Conservation (phyloP, 2,329 filamentous ascomycete genomes). For the Acrodontium crateriforme region DNA sequence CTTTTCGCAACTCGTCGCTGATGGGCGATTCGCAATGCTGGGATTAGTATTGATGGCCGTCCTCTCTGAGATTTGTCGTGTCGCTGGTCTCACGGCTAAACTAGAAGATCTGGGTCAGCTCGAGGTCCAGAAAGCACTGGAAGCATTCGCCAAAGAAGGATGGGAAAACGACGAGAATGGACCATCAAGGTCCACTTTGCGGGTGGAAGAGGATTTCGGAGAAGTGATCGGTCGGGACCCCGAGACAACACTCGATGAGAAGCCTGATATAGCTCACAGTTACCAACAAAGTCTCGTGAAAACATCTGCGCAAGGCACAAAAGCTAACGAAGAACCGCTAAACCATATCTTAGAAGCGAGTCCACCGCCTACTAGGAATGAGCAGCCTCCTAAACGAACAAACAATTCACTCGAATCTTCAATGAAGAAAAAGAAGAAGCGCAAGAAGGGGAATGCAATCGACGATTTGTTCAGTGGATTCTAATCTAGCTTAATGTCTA, state of each 20-base stretch:
- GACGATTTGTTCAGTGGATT: conserved; percentile 57
- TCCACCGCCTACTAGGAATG: too few species aligned
- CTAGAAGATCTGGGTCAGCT: conserved; percentile 29
- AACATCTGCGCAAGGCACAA: conserved; percentile 5
- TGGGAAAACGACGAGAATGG: conserved; percentile 20
- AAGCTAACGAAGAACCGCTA: conserved; percentile 10
- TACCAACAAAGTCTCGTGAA: too few species aligned
- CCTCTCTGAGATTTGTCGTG: conserved; percentile 27
- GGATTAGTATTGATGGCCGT: conserved; percentile 31
- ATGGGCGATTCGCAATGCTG: conserved; percentile 31
- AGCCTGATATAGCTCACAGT: too few species aligned
- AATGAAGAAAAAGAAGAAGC: conserved; percentile 40
- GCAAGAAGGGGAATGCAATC: conserved; percentile 50
- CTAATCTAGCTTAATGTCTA: conserved; percentile 4
- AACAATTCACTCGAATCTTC: conserved; percentile 5
- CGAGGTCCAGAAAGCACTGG: conserved; percentile 29
- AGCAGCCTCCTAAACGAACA: too few species aligned
- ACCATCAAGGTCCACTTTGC: conserved; percentile 8
- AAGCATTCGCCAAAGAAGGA: conserved; percentile 29
- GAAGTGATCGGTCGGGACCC: conserved; percentile 22
- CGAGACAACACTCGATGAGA: conserved; percentile 1
- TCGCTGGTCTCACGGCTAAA: conserved; percentile 27
- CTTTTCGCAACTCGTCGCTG: conserved; percentile 32
- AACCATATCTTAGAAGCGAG: background rate
- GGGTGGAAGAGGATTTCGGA: conserved; percentile 16